Evolutionary conservation across 495 filamentous ascomycete species (phyloP).

Genomic region (Tetracladium setigerum): DNA sequence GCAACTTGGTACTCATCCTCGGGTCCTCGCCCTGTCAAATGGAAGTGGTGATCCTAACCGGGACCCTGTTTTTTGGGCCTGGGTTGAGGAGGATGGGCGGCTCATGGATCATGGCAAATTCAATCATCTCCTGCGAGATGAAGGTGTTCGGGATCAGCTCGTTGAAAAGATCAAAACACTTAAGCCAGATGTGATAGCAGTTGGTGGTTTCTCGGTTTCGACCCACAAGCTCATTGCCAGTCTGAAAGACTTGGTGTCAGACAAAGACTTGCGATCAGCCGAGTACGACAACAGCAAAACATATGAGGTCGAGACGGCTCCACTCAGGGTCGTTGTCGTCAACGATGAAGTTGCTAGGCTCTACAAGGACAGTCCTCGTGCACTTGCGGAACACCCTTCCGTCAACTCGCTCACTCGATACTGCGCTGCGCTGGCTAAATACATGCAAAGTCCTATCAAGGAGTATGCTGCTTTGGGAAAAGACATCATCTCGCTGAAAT

Average conservation of each 20-base stretch:
- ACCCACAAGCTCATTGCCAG: conserved; percentile 77
- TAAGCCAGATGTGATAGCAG: conserved; percentile 81
- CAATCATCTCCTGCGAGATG: conserved; percentile 66
- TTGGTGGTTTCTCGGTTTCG: conserved; percentile 86
- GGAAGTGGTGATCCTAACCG: conserved; percentile 65
- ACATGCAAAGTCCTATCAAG: conserved; percentile 88
- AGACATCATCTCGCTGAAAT: conserved; percentile 77
- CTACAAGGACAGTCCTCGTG: conserved; percentile 83
- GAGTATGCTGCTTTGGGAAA: conserved; percentile 90
- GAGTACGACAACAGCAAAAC: conserved; percentile 58
- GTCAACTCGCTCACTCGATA: conserved; percentile 72
- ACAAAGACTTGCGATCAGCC: conserved; percentile 64
- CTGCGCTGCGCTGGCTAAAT: conserved; percentile 79
- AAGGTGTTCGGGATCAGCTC: conserved; percentile 54
- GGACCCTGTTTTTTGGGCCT: conserved; percentile 85
- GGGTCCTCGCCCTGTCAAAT: conserved; percentile 78
- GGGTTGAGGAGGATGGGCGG: conserved; percentile 85
- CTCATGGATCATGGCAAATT: conserved; percentile 86
- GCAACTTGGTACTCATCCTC: conserved; percentile 77
- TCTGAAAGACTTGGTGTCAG: conserved; percentile 64
- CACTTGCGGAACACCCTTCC: conserved; percentile 71
- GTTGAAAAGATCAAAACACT: conserved; percentile 65
- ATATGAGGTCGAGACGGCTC: conserved; percentile 59
- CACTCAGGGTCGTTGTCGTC: conserved; percentile 79
- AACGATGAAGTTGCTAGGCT: conserved; percentile 94